Evolutionary conservation across 2,329 filamentous ascomycete genomes (phyloP), one percentile per base, ranked within the genome.

Genomic region (Pleoardoris graminearum): DNA sequence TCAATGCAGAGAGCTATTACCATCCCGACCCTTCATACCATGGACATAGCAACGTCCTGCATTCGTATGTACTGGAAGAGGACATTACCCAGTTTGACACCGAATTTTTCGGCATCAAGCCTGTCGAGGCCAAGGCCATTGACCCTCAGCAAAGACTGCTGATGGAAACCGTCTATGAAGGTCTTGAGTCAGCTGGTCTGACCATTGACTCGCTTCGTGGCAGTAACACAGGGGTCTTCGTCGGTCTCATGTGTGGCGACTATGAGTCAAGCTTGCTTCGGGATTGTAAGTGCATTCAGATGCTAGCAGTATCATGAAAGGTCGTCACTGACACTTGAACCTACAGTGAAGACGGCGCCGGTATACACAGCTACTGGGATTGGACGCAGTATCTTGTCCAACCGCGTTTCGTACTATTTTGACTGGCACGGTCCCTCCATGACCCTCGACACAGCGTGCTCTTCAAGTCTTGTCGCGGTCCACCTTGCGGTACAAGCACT

Each of bases 381-480:
- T 11, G 11, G 4, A 25, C 12, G 16, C 14, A 14, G 19, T 16
- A 72, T 75, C 50, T n/a, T 71, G 3, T 62, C 68, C 1, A 75
- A 75, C 42, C 63, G 72, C 0, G 37, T 75, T 1, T 71, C 66
- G 1, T 71, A 71, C 58, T 68, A 70, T 46, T 72, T 71, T 23
- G 62, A 74, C 43, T 62, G 69, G 3, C 54, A 61, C 10, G 73
- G 72, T 1, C 67, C 70, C 4, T 65, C 59, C 36, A 65, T 74
- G 29, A 72, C 66, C 22, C 44, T 75, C n/a, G 71, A 74, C 30
- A 75, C 73, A 3, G 72, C 67, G 1, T 75, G 72, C 49, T 73
- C 69, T 0, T 67, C 65, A 0, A 63, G 58, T 46, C 29, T 75
- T 33, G 66, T 23, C 52, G 72, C 58, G 16, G 62, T 56, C 50